Evolutionary conservation across 1,284 basidiomycete species (phyloP), one percentile per base, ranked within the genome.

Genomic region (Phellinidium pouzarii): DNA sequence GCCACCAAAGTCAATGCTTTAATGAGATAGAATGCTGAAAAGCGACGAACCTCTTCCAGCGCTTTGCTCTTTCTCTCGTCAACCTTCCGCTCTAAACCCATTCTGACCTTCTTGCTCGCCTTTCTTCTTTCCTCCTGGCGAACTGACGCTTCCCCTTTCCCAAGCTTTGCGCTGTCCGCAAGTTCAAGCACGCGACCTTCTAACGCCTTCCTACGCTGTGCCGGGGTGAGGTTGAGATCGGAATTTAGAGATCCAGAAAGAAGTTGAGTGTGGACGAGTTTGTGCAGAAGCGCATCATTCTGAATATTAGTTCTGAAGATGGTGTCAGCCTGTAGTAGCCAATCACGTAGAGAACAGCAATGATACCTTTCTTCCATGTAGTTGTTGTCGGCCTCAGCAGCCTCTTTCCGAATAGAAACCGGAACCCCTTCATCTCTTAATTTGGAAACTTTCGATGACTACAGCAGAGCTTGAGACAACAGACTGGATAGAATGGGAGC

Each of bases 391-490:
- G 65, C 62, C 7, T 58, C 53, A 9, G 59, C 19, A 59, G 22
- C 60, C 53, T 63, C 62, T 37, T 61, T n/a, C n/a, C n/a, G n/a
- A n/a, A n/a, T n/a, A n/a, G n/a, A n/a, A n/a, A n/a, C n/a, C 56
- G 3, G 59, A 58, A 43, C 58, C 59, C 48, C 29, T 14, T 57
- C 46, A 20, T 65, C 58, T 26, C 72, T 72, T 41, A 87, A 57
- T 62, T 80, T 82, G 12, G 77, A 74, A 17, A 87, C 77, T 69
- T 84, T 89, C 19, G 87, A 86, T 2, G 88, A 91, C 88, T 90
- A 59, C 9, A 34, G 7, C 14, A 8, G 31, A 7, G 31, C 31
- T 34, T 34, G 31, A 34, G 31, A 34, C 14, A 34, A 34, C 31
- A 14, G 31, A 34, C 11, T 34, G 9, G 7, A 14, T 34, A 14